Evolutionary conservation across 257 asterid species (phyloP).

Genomic region (Echites panduratus): DNA sequence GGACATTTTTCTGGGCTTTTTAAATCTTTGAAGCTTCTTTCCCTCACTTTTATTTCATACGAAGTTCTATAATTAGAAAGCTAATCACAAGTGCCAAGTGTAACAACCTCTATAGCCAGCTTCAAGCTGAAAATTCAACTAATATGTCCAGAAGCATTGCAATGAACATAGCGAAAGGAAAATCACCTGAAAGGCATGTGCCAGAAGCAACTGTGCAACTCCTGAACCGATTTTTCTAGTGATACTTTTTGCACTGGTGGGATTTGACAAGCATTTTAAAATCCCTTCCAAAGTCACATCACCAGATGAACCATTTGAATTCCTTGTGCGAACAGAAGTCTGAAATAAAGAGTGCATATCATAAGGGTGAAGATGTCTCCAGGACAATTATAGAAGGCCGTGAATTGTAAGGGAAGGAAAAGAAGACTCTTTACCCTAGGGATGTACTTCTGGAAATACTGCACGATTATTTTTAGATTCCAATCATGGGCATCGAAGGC

Average conservation of each 20-base stretch:
- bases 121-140: constrained; percentile 7
- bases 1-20: neutral
- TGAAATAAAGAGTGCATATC: constrained; percentile 26
- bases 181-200: constrained; percentile 74
- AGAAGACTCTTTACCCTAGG: constrained; percentile 46
- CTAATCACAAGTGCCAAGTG: neutral
- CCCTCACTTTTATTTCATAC: neutral
- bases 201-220: constrained; percentile 66
- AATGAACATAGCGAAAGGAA: constrained; percentile 4
- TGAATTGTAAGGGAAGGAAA: neutral
- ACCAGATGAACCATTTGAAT: constrained; percentile 32
- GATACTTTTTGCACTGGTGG: constrained; percentile 50
- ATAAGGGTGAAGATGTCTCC: constrained; percentile 3
- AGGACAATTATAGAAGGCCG: neutral
- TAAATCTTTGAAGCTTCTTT: neutral
- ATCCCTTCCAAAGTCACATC: constrained; percentile 50
- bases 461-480: constrained; percentile 61
- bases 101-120: neutral
- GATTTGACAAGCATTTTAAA: constrained; percentile 59
- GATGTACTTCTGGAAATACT: constrained; percentile 75
- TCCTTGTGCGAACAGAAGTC: constrained; percentile 69
- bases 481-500: constrained; percentile 58
- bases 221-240: constrained; percentile 53
- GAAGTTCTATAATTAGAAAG: neutral
- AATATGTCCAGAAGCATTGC: constrained; percentile 6